Base-by-base conservation (phyloP, 1,139 yeast genomes). In the Protomyces macrosporus region DNA sequence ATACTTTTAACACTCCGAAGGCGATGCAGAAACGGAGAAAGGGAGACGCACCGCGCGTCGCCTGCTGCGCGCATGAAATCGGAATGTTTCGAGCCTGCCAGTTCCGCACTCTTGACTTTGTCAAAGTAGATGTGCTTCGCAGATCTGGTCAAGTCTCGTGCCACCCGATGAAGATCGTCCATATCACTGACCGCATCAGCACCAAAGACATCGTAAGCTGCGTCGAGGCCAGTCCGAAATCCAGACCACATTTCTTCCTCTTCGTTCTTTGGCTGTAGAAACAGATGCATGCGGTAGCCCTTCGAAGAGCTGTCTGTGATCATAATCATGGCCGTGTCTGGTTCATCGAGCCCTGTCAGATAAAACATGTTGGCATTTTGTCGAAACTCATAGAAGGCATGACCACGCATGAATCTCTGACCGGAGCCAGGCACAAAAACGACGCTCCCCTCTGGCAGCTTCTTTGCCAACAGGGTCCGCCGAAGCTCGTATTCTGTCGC, bases 161-260 rank as follows among this genome's bases (percentile, higher is more conserved):
- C 68, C 68, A 32, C 34, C 6, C 50, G 36, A 6, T 34, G 23
- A 7, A 55, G 39, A n/a, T 37, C 42, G 32, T 51, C 42, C 53
- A 54, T 34, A n/a, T n/a, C 42, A 32, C 63, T 30, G 33, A 60
- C 86, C 63, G 80, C 79, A 73, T 90, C 98, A 3, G 97, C 97
- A 73, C 91, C 93, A 77, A 93, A 93, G 58, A 86, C 82, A 59
- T 89, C 91, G 62, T 76, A 77, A 0, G 88, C 97, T 10, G 96
- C 97, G 58, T 85, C 83, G 6, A 86, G 79, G 0, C 99, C 99
- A 48, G 95, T 86, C 70, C 96, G 81, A 52, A 83, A 85, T 7
- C 99, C 99, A 71, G 91, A 97, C 99, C 99, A 93, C 68, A 87
- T 83, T 74, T 93, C 98, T 37, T 82, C 83, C 57, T 78, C 78